Evolutionary conservation across 2,329 filamentous ascomycete genomes (phyloP).

Genomic region (Ascochyta viciae-villosae): DNA sequence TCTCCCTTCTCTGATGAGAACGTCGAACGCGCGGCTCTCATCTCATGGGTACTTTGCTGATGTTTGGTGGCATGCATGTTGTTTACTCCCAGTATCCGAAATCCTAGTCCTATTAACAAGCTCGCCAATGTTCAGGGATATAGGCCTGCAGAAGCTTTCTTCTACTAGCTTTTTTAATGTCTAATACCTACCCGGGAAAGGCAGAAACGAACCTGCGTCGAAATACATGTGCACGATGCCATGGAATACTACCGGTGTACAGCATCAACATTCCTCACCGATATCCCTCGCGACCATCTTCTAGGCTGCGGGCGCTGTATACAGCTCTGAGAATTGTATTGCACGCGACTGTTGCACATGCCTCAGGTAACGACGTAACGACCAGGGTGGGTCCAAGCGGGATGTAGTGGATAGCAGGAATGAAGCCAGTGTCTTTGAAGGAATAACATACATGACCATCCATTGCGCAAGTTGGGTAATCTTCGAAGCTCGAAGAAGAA

Average conservation of each 20-base stretch:
- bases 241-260: neutral
- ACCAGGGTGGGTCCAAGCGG: neutral
- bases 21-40: neutral
- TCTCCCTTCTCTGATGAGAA: neutral
- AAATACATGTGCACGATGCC: neutral
- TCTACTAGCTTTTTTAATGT: too few relatives aligned
- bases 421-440: neutral
- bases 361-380: neutral
- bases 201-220: too few relatives aligned
- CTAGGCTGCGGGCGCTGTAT: neutral
- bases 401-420: constrained; percentile 1
- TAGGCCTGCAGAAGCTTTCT: neutral
- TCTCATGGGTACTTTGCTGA: neutral
- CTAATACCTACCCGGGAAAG: too few relatives aligned
- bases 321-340: neutral
- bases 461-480: neutral
- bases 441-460: neutral
- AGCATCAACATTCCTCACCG: neutral
- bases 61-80: too few relatives aligned
- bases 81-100: neutral
- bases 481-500: neutral
- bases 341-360: constrained; percentile 7
- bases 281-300: neutral
- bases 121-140: neutral
- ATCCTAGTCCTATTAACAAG: neutral